Percentiles rank a stretch among this genome's conserved stretches.
Evolutionary conservation across 495 filamentous ascomycete genomes (phyloP).

Genomic region (Staphylotrichum tortipilum): DNA sequence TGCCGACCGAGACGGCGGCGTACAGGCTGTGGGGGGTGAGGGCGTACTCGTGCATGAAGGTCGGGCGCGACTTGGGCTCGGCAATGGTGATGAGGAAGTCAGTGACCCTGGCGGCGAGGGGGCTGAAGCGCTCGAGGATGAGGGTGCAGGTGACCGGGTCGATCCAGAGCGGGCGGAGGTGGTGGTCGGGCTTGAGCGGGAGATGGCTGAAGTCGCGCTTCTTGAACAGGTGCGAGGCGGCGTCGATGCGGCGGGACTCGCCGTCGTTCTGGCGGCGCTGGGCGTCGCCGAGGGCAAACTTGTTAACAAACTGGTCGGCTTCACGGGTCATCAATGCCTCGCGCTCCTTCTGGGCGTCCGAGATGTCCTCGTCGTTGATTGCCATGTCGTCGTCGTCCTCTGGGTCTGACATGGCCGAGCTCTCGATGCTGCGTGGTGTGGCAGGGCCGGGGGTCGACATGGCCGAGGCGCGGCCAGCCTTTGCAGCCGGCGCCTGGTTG

Average conservation of each 20-base stretch:
- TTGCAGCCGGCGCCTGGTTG: conserved; percentile 37
- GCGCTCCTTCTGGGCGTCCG: conserved; percentile 46
- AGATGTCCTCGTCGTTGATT: conserved; percentile 58
- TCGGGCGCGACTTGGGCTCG: conserved; percentile 82
- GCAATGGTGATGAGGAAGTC: conserved; percentile 95
- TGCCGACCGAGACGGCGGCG: conserved; percentile 85
- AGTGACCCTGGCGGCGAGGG: conserved; percentile 73
- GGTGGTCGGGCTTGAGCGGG: conserved; percentile 77
- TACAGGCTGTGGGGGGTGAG: conserved; percentile 89
- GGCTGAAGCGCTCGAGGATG: conserved; percentile 91
- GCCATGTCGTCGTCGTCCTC: conserved; percentile 53
- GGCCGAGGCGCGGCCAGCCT: conserved; percentile 52
- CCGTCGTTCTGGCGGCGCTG: conserved; percentile 13
- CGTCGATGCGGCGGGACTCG: conserved; percentile 24
- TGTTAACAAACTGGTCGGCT: conserved; percentile 52
- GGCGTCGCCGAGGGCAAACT: conserved; percentile 40
- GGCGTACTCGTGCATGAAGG: conserved; percentile 84
- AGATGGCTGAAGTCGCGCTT: conserved; percentile 69
- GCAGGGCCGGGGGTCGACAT: conserved; percentile 60
- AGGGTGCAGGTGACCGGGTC: conserved; percentile 76
- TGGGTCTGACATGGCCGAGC: conserved; percentile 37
- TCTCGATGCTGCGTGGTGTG: conserved; percentile 56
- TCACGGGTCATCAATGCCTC: conserved; percentile 49
- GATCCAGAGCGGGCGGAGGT: conserved; percentile 84
- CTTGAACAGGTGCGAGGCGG: conserved; percentile 40